Evolutionary conservation across 192 early-diverging fungal genomes (phyloP).

Genomic region (Ambispora gerdemannii): DNA sequence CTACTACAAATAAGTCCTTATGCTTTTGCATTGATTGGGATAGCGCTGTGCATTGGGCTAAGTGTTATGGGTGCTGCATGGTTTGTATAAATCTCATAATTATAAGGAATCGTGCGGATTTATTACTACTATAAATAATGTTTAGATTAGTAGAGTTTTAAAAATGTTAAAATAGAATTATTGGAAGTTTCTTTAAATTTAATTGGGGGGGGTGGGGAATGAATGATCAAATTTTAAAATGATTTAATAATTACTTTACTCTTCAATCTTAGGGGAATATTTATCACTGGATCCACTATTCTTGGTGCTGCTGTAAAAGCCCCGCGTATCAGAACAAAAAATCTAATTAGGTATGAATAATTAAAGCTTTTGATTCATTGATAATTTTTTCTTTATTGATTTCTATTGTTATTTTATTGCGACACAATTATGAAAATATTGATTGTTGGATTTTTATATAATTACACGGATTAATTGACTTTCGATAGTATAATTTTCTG

Average conservation of each 20-base stretch:
- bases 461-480: neutral
- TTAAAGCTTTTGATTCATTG: no score
- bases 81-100: conserved; percentile 43
- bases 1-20: conserved; percentile 77
- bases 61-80: conserved; percentile 93
- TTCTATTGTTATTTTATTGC: no score
- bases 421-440: neutral
- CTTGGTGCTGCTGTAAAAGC: conserved; percentile 86
- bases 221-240: neutral
- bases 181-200: neutral
- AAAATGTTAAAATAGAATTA: neutral
- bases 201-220: neutral
- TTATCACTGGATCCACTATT: conserved; percentile 84
- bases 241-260: neutral
- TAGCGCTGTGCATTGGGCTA: conserved; percentile 79
- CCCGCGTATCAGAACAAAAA: conserved; percentile 93
- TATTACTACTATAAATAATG: no score
- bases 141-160: no score
- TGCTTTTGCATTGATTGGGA: conserved; percentile 86
- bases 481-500: conserved; percentile 88
- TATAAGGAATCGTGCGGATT: no score
- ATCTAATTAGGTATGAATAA: conserved; percentile 76
- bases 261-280: conserved; percentile 79
- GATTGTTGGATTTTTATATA: neutral
- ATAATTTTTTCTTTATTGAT: no score